phyloP scores from a whole-genome alignment of 2,329 filamentous ascomycete genomes.

The Beauveria scarabaeidicola region DNA sequence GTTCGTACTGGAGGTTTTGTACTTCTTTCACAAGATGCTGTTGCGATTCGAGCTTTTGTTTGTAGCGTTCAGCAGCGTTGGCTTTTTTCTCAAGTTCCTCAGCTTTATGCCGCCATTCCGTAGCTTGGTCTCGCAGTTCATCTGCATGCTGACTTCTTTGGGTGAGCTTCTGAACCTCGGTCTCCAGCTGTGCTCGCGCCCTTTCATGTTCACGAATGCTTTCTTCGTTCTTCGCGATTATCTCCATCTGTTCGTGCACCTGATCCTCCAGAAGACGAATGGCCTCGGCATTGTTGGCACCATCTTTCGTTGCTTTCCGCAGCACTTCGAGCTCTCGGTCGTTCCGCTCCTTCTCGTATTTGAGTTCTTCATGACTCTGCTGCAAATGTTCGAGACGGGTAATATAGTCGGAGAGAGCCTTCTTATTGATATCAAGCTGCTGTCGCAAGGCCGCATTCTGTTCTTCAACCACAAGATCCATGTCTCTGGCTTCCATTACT shows the following conservation, averaged over 20 bases:
- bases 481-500: conserved; percentile 38
- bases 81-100: conserved; percentile 53
- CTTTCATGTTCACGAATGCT: conserved; percentile 27
- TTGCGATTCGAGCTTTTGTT: conserved; percentile 53
- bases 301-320: conserved; percentile 40
- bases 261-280: conserved; percentile 47
- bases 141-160: conserved; percentile 40
- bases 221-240: conserved; percentile 61
- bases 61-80: conserved; percentile 53
- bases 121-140: conserved; percentile 49
- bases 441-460: conserved; percentile 42
- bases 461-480: conserved; percentile 49
- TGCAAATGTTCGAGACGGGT: conserved; percentile 52
- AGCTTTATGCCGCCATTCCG: conserved; percentile 50
- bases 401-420: conserved; percentile 50
- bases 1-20: conserved; percentile 45
- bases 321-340: conserved; percentile 45
- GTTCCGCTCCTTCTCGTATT: conserved; percentile 52
- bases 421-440: conserved; percentile 45
- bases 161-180: conserved; percentile 40
- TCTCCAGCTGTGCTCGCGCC: conserved; percentile 45
- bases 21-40: conserved; percentile 48
- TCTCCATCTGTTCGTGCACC: conserved; percentile 58
- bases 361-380: conserved; percentile 55
- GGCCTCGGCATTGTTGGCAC: conserved; percentile 42